These are phyloP conservation scores for Pezicula rhizophila DNA, from an alignment of 2,329 filamentous ascomycete genomes.

Conservation along the genomic window DNA sequence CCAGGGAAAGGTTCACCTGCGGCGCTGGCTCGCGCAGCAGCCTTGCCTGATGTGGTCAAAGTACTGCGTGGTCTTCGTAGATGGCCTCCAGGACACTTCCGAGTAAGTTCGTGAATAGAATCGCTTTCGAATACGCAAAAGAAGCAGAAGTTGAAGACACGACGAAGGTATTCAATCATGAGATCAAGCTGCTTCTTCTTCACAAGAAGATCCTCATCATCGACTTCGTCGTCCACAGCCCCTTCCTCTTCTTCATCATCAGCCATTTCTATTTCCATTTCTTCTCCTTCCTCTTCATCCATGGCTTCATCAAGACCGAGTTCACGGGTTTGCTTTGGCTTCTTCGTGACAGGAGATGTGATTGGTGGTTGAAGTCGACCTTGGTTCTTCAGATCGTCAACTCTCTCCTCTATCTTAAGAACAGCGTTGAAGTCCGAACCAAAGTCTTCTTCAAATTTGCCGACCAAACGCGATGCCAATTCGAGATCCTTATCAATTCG, in stretches of 20 bases:
- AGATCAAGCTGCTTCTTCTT: constrained; percentile 98
- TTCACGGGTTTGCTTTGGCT: constrained; percentile 54
- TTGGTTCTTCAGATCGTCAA: constrained; percentile 71
- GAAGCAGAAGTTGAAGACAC: constrained; percentile 98
- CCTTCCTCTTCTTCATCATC: constrained; percentile 64
- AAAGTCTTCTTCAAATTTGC: constrained; percentile 79
- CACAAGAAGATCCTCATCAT: constrained; percentile 80
- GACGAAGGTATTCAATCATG: constrained; percentile 89
- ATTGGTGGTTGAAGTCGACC: constrained; percentile 68
- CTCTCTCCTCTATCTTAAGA: constrained; percentile 76
- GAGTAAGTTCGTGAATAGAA: constrained; percentile 88
- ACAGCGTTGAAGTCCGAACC: constrained; percentile 72
- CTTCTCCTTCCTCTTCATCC: constrained; percentile 58
- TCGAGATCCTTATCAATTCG: constrained; percentile 85
- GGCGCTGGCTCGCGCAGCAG: constrained; percentile 79
- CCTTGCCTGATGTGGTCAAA: constrained; percentile 74
- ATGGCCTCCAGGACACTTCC: constrained; percentile 97
- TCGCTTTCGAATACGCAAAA: constrained; percentile 99
- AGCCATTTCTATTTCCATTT: constrained; percentile 76
- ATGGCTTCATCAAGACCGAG: constrained; percentile 55
- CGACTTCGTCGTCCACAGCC: constrained; percentile 68
- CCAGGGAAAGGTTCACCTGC: constrained; percentile 76
- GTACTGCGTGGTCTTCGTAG: constrained; percentile 84
- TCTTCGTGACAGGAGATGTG: constrained; percentile 49
- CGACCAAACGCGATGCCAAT: constrained; percentile 74